Percentiles rank a stretch among this genome's conserved stretches.
These are phyloP conservation scores for Hibiscus tridactylites DNA, from an alignment of 345 rosid genomes.

Conservation along the genomic window DNA sequence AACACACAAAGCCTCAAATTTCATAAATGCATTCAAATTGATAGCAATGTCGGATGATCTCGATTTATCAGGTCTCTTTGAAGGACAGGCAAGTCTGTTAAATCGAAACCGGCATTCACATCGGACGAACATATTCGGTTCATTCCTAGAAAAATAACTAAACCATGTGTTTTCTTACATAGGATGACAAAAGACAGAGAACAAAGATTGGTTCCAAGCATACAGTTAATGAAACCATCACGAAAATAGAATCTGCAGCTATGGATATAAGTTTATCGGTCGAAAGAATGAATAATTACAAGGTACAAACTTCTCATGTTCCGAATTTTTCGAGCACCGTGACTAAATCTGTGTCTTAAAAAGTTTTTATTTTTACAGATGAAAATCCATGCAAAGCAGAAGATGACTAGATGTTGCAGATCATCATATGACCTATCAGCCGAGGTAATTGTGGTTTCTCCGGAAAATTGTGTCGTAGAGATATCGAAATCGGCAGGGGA, in stretches of 20 bases:
- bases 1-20: constrained; percentile 50
- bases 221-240: constrained; percentile 59
- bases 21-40: constrained; percentile 83
- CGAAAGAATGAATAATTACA: constrained; percentile 46
- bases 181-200: constrained; percentile 64
- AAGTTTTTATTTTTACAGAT: constrained; percentile 26
- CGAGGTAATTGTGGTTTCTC: constrained; percentile 81
- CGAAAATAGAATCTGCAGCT: constrained; percentile 82
- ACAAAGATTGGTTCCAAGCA: constrained; percentile 64
- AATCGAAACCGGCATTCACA: neutral
- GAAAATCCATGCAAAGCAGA: constrained; percentile 56
- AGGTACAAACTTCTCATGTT: constrained; percentile 29
- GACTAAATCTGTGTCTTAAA: neutral
- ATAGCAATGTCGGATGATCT: constrained; percentile 93
- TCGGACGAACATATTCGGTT: constrained; percentile 1
- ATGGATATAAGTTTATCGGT: constrained; percentile 49
- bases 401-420: constrained; percentile 44
- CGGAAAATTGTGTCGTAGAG: constrained; percentile 76
- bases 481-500: constrained; percentile 78
- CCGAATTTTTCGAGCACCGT: neutral
- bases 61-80: constrained; percentile 87
- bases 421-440: constrained; percentile 68
- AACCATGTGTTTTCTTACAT: constrained; percentile 1
- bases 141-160: neutral
- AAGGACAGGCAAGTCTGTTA: constrained; percentile 50